A percentile compares a stretch with the other conserved stretches of the same genome.
Evolutionary conservation across 345 rosid species (phyloP).

Genomic region (Geranium rotundifolium): DNA sequence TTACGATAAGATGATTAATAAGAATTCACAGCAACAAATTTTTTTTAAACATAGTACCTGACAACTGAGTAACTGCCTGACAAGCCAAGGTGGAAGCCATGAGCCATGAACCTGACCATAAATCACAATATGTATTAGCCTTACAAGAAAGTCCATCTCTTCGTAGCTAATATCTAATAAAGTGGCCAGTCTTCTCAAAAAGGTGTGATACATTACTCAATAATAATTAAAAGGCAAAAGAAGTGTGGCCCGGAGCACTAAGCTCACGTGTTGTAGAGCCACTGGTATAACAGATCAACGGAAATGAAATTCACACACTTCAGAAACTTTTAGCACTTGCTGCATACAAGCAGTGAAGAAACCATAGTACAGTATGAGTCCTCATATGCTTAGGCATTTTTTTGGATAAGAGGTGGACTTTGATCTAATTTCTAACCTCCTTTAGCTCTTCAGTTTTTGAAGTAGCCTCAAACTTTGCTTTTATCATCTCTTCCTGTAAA

Average conservation of each 20-base stretch:
- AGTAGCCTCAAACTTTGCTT: conserved; percentile 67
- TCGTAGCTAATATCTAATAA: no score
- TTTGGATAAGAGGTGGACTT: not conserved
- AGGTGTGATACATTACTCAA: no score
- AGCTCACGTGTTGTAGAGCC: no score
- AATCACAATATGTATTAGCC: conserved; percentile 12
- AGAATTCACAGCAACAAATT: not conserved
- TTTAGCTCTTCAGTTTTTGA: conserved; percentile 49
- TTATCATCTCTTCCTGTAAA: conserved; percentile 74
- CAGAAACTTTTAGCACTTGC: no score
- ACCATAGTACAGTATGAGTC: not conserved
- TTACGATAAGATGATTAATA: not conserved
- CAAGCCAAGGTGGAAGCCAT: conserved; percentile 98
- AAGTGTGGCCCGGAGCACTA: no score
- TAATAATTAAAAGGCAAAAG: no score
- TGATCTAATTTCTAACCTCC: conserved; percentile 43
- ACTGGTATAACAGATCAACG: no score
- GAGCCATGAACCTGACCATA: conserved; percentile 70
- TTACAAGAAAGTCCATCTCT: not conserved
- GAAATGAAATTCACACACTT: no score
- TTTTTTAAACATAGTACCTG: conserved; percentile 34
- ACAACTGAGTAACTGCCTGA: conserved; percentile 25
- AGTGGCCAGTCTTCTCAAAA: no score
- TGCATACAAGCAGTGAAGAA: no score
- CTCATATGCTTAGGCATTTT: not conserved